These are phyloP conservation scores for Moricandia arvensis DNA, from an alignment of 345 rosid species.

Conservation along the genomic window DNA sequence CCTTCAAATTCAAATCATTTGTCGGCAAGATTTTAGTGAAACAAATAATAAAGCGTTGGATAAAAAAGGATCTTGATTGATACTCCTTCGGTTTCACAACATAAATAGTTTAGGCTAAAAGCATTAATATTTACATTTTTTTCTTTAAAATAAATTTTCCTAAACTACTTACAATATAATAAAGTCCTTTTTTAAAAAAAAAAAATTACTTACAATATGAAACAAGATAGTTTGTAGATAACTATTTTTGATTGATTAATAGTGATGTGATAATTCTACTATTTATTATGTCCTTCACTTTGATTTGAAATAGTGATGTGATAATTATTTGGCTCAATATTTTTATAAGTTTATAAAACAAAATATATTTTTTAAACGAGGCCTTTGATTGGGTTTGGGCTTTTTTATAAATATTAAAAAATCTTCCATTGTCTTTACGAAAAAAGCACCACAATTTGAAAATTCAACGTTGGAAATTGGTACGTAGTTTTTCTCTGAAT, in stretches of 20 bases:
- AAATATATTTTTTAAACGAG: background rate
- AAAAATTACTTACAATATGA: too few relatives aligned
- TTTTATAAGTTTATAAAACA: background rate
- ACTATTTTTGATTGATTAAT: background rate
- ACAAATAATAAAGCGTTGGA: slow-evolving; percentile 7
- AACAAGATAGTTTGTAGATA: background rate
- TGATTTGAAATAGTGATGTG: background rate
- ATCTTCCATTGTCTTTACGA: background rate
- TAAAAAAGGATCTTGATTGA: background rate
- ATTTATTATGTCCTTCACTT: background rate
- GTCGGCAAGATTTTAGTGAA: slow-evolving; percentile 26
- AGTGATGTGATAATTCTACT: background rate
- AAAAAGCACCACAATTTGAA: background rate
- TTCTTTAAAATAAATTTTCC: too few relatives aligned
- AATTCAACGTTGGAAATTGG: background rate
- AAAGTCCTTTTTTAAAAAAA: too few relatives aligned
- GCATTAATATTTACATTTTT: too few relatives aligned
- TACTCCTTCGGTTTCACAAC: too few relatives aligned
- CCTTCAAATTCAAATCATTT: slow-evolving; percentile 33
- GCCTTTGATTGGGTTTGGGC: slow-evolving; percentile 8
- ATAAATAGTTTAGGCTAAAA: too few relatives aligned
- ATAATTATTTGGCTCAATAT: background rate
- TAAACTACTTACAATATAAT: too few relatives aligned
- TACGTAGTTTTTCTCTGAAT: background rate
- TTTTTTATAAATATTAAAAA: background rate